These are phyloP conservation scores for Mentha longifolia DNA, from an alignment of 257 asterid genomes.

Conservation along the genomic window DNA sequence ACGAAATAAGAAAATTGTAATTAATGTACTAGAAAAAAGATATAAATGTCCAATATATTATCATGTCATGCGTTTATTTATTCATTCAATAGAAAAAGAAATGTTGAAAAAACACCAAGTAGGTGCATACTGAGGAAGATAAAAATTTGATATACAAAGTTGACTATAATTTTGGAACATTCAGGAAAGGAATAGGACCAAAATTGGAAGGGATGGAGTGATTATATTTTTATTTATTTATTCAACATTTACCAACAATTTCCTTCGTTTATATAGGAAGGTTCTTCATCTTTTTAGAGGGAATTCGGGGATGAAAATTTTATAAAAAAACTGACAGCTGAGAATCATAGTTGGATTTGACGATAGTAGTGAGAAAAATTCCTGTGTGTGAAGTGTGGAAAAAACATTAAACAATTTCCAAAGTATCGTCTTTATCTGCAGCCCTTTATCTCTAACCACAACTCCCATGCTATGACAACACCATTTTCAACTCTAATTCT, in stretches of 20 bases:
- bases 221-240: too few species aligned
- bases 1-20: too few species aligned
- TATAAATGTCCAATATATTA: too few species aligned
- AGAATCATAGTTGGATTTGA: not conserved
- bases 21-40: too few species aligned
- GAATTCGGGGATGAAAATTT: not conserved
- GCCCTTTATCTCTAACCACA: not conserved
- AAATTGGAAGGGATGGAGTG: not conserved
- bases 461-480: not conserved
- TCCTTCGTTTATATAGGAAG: not conserved
- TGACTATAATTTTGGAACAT: not conserved
- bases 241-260: not conserved
- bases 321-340: not conserved
- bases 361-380: not conserved
- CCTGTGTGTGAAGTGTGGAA: not conserved
- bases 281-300: not conserved
- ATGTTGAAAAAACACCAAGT: too few species aligned
- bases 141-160: not conserved
- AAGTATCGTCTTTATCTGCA: not conserved
- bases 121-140: too few species aligned
- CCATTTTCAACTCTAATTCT: not conserved
- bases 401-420: not conserved
- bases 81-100: too few species aligned
- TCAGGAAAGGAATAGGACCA: not conserved
- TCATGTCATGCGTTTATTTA: too few species aligned